Evolutionary conservation across 1,284 basidiomycete genomes (phyloP).

Genomic region (Rhizopogon hawkerae): DNA sequence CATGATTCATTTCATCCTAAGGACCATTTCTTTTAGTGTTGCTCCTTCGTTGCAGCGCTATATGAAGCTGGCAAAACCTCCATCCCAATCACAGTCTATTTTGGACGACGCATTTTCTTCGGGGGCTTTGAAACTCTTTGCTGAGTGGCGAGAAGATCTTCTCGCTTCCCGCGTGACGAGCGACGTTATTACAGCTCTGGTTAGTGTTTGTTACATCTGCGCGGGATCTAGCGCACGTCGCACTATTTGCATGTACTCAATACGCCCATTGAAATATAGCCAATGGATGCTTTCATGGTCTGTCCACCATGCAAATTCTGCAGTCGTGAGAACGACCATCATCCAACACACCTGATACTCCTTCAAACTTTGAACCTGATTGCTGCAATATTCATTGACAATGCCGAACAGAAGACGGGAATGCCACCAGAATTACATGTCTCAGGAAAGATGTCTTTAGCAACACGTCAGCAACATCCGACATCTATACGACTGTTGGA

Average conservation of each 20-base stretch:
- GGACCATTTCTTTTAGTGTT: constrained; percentile 29
- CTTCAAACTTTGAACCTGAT: constrained; percentile 26
- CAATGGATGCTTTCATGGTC: constrained; percentile 33
- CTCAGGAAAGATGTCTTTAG: constrained; percentile 1
- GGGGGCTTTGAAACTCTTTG: constrained; percentile 11
- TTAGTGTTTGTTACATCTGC: constrained; percentile 19
- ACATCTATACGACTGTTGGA: constrained; percentile 11
- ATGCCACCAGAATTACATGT: not conserved
- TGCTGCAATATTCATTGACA: constrained; percentile 22
- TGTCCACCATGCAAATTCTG: constrained; percentile 29
- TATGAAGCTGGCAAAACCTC: constrained; percentile 15
- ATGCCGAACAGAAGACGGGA: constrained; percentile 7
- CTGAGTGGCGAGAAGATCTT: constrained; percentile 11
- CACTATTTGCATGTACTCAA: constrained; percentile 23
- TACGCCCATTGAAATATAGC: constrained; percentile 24
- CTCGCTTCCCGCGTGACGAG: constrained; percentile 6
- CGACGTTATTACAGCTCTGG: constrained; percentile 14
- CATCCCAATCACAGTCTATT: constrained; percentile 14
- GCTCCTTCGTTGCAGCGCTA: constrained; percentile 31
- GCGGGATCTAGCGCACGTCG: constrained; percentile 13
- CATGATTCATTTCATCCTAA: constrained; percentile 35
- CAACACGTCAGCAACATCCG: not conserved
- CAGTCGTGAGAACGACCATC: constrained; percentile 15
- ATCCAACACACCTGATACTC: constrained; percentile 19
- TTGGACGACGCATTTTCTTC: constrained; percentile 15